Evolutionary conservation across 306 rosid genomes (phyloP), one percentile per base, ranked within the genome.

Genomic region (Cucurbita argyrosperma): DNA sequence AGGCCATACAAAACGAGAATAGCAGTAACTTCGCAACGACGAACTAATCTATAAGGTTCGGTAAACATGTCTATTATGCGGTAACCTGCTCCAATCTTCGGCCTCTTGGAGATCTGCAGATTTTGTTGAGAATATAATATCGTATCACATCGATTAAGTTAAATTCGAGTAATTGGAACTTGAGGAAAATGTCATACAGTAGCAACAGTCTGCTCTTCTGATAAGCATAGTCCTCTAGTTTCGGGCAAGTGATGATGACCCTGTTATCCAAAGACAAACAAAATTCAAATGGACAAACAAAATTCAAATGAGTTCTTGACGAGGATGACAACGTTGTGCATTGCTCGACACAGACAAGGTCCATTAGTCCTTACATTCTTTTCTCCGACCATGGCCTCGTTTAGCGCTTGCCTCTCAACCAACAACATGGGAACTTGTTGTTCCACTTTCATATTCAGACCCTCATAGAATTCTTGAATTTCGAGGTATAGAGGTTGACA

Each of bases 361-460:
- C 47, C 55, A 38, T n/a, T 45, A 39, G 57, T 62, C 40, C 55
- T 82, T 50, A 89, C 99, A 79, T 87, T 89, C 77, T 91, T 95
- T 75, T 95, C 99, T 62, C 97, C 99, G 70, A 91, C 99, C 92
- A 95, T 91, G 79, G 99, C 99, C 85, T 95, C 97, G 38, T 95
- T 95, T 58, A 95, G 88, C 18, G 99, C 99, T 77, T 95, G 97
- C 80, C 96, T 91, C 86, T 95, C 99, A n/a, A 95, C 97, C 89
- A 95, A 85, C 85, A 95, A 97, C 99, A 95, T 89, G 30, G 99
- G 99, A 72, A 95, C 42, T 85, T 95, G 99, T 84, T 95, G 99
- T 82, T 89, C 96, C 75, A 95, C 84, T 85, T 95, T 95, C 99
- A 95, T 95, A 76, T 89, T 81, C 47, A 95, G 79, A 55, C 99